Percentiles rank a stretch among this genome's conserved stretches.
Conservation (phyloP, 2,329 filamentous ascomycete species). For the Metarhizium guizhouense region DNA sequence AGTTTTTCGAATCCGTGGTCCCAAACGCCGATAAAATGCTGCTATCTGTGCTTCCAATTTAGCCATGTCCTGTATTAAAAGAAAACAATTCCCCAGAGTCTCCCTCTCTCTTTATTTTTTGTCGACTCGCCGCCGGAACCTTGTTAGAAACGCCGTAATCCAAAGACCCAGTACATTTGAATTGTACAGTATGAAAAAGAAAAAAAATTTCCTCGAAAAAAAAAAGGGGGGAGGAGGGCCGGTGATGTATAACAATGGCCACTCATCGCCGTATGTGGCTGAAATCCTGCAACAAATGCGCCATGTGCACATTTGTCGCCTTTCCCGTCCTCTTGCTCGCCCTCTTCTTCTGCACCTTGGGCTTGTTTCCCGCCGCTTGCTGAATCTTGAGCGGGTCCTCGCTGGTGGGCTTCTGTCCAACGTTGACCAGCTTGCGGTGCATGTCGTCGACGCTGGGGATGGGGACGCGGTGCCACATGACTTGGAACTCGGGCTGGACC, state of each 20-base stretch:
- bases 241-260: not conserved
- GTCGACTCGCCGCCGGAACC: not conserved
- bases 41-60: not conserved
- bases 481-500: slow-evolving; percentile 75
- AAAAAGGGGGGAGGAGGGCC: not conserved
- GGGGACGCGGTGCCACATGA: slow-evolving; percentile 73
- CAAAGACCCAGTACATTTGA: not conserved
- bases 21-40: not conserved
- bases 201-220: not conserved
- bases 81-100: not conserved
- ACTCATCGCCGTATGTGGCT: slow-evolving; percentile 35
- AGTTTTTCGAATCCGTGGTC: not conserved
- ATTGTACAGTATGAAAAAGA: not conserved
- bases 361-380: slow-evolving; percentile 36
- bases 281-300: slow-evolving; percentile 68
- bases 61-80: not conserved
- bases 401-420: slow-evolving; percentile 76
- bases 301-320: slow-evolving; percentile 84
- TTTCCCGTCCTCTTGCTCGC: slow-evolving; percentile 60
- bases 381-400: slow-evolving; percentile 55
- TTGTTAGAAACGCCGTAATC: not conserved
- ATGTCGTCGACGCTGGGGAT: slow-evolving; percentile 70
- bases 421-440: slow-evolving; percentile 65
- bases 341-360: slow-evolving; percentile 68
- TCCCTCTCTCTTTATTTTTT: not conserved